Percentiles rank a stretch among this genome's conserved stretches.
These are phyloP conservation scores for Phytophthora syringae DNA, from an alignment of 352 stramenopile species.

Conservation along the genomic window DNA sequence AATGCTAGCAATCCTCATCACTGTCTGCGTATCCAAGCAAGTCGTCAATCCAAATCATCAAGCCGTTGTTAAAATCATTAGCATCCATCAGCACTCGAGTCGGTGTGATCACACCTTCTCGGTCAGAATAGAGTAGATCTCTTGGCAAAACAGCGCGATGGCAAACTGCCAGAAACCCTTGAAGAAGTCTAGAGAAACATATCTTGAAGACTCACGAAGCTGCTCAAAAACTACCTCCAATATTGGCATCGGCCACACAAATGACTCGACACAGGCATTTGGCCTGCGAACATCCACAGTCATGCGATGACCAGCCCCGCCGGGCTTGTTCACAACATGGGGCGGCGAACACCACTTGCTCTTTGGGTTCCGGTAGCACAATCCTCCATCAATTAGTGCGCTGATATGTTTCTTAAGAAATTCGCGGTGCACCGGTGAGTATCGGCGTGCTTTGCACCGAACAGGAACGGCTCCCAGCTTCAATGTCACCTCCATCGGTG, in stretches of 20 bases:
- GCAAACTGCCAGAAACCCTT: background rate
- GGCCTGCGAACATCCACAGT: background rate
- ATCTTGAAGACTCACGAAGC: background rate
- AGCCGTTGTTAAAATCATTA: conserved; percentile 14
- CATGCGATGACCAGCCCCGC: background rate
- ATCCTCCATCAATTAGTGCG: background rate
- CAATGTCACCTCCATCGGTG: background rate
- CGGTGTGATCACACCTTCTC: background rate
- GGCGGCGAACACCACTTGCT: background rate
- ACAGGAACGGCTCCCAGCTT: background rate
- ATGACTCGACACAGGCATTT: background rate
- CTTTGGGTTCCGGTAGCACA: background rate
- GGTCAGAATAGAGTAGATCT: background rate
- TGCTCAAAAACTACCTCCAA: background rate
- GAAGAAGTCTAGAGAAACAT: background rate
- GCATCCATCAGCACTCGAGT: background rate
- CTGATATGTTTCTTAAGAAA: background rate
- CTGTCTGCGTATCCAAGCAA: conserved; percentile 1
- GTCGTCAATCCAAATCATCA: conserved; percentile 23
- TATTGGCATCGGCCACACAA: background rate
- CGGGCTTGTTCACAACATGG: background rate
- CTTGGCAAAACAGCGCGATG: background rate
- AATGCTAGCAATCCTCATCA: background rate
- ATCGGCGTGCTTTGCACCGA: background rate
- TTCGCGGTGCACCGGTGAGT: background rate